Conservation (phyloP, 2,329 filamentous ascomycete species). For the Fusarium globosum region DNA sequence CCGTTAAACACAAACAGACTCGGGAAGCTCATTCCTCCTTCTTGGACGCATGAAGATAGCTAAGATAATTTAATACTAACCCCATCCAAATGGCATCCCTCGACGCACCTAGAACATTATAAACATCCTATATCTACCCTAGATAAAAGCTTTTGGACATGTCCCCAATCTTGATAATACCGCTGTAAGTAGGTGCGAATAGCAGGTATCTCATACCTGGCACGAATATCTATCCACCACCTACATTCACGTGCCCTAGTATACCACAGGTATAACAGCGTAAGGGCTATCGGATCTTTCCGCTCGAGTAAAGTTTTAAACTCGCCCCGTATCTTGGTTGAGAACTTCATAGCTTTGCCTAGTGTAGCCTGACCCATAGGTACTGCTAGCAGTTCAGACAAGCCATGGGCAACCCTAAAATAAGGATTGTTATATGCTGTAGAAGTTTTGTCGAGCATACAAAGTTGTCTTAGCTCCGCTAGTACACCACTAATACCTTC, state of each 20-base stretch:
- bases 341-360: background rate
- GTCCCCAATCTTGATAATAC: background rate
- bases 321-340: background rate
- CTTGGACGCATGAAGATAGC: too few species aligned
- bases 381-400: background rate
- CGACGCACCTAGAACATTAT: background rate
- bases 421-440: background rate
- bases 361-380: background rate
- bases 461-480: background rate
- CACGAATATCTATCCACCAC: background rate
- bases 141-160: background rate
- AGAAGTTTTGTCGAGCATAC: background rate
- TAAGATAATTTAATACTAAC: too few species aligned
- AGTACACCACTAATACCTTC: rapidly evolving
- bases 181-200: background rate
- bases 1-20: too few species aligned
- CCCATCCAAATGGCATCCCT: too few species aligned
- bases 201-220: background rate
- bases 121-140: rapidly evolving
- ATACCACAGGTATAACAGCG: background rate
- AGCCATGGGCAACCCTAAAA: background rate
- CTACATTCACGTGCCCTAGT: background rate
- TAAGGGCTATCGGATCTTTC: background rate
- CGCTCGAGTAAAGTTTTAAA: background rate
- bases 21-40: too few species aligned